Evolutionary conservation across 1,284 basidiomycete species (phyloP).

Genomic region (Omphalotus olearius): DNA sequence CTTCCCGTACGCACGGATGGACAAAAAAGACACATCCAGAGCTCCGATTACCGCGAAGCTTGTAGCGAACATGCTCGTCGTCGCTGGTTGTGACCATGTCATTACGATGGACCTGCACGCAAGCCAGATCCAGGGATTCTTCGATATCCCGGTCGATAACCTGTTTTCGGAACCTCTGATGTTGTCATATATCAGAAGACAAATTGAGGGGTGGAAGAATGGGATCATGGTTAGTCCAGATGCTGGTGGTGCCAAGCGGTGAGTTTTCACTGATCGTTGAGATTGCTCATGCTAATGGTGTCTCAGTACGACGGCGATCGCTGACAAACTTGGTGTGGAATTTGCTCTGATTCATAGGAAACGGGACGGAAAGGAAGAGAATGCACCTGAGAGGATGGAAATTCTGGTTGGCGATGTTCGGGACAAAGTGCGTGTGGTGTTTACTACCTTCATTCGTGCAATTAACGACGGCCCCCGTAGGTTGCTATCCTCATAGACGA

Average conservation of each 20-base stretch:
- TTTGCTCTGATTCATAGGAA: constrained; percentile 97
- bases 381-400: constrained; percentile 81
- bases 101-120: constrained; percentile 99
- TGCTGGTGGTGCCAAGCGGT: constrained; percentile 97
- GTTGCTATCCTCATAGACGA: constrained; percentile 95
- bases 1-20: constrained; percentile 95
- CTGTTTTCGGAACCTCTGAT: constrained; percentile 87
- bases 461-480: constrained; percentile 30
- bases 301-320: constrained; percentile 84
- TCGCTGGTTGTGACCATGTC: constrained; percentile 97
- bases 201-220: constrained; percentile 85
- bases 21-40: constrained; percentile 97
- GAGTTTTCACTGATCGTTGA: constrained; percentile 25
- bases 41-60: constrained; percentile 99
- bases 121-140: constrained; percentile 98
- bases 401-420: constrained; percentile 95
- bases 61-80: constrained; percentile 94
- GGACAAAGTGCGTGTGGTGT: constrained; percentile 62
- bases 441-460: background rate
- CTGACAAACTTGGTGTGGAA: constrained; percentile 93
- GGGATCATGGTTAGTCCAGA: constrained; percentile 96
- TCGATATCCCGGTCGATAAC: constrained; percentile 99
- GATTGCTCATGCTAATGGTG: constrained; percentile 13
- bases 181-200: constrained; percentile 86
- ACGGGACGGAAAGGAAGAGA: constrained; percentile 55